Evolutionary conservation across 441 rosid species (phyloP).

Genomic region (Mallotus japonicus): DNA sequence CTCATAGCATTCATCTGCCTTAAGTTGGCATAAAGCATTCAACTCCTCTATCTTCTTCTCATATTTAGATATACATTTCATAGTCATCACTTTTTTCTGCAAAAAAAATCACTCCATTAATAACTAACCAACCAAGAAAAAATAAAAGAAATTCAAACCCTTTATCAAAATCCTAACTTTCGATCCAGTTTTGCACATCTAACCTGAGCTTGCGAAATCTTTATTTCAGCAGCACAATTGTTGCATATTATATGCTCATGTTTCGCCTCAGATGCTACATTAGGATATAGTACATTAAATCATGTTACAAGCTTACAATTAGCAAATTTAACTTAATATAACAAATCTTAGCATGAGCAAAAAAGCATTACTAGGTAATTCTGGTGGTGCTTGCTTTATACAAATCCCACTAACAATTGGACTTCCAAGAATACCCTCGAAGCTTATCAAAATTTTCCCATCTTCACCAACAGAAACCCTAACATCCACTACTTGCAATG

Average conservation of each 20-base stretch:
- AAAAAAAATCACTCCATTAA: constrained; percentile 7
- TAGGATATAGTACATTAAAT: too few species aligned
- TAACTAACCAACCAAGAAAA: background rate
- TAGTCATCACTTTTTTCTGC: constrained; percentile 61
- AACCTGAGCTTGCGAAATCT: constrained; percentile 61
- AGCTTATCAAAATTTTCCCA: constrained; percentile 47
- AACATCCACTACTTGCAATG: constrained; percentile 55
- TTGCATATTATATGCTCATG: constrained; percentile 52
- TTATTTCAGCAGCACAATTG: constrained; percentile 58
- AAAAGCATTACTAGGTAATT: constrained; percentile 37
- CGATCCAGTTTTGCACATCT: constrained; percentile 12
- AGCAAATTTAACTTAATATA: too few species aligned
- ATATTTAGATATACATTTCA: constrained; percentile 57
- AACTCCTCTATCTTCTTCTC: constrained; percentile 80
- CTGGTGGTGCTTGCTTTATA: constrained; percentile 50
- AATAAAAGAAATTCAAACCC: too few species aligned
- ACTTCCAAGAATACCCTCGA: constrained; percentile 72
- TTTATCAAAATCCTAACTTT: background rate
- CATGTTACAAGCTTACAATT: too few species aligned
- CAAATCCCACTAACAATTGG: constrained; percentile 71
- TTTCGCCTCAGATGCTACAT: constrained; percentile 6
- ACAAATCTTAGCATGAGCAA: too few species aligned
- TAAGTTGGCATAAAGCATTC: constrained; percentile 47
- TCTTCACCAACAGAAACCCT: constrained; percentile 56
- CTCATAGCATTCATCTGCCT: constrained; percentile 80